phyloP scores from a whole-genome alignment of 139 green algal species.

The Zygnema cylindricum region DNA sequence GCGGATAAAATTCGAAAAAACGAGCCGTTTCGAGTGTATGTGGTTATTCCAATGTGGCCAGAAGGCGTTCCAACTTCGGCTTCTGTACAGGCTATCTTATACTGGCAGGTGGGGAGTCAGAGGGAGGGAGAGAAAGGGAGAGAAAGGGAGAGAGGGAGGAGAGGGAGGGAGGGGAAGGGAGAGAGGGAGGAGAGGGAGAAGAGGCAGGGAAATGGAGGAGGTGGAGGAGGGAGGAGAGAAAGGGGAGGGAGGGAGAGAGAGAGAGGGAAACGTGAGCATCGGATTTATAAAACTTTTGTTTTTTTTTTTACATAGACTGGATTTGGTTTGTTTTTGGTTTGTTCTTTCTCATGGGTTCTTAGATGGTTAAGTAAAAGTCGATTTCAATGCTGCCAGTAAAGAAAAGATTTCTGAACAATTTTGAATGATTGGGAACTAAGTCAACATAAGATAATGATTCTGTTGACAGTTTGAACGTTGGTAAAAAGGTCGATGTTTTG shows the following conservation, averaged over 20 bases:
- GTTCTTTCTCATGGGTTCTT: too few species aligned
- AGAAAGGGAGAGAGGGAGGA: neutral
- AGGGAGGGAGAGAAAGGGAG: neutral
- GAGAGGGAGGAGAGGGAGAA: neutral
- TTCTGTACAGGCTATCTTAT: too few species aligned
- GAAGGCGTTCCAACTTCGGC: too few species aligned
- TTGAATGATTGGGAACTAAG: neutral
- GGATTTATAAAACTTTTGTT: neutral
- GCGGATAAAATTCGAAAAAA: neutral
- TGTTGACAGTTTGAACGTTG: too few species aligned
- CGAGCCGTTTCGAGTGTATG: too few species aligned
- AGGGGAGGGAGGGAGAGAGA: neutral
- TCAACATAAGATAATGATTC: neutral
- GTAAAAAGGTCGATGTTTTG: too few species aligned
- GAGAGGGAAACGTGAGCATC: neutral
- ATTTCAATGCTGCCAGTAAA: neutral
- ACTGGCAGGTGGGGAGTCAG: neutral
- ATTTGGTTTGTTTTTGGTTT: too few species aligned
- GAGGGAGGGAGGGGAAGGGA: too few species aligned
- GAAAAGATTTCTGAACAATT: neutral
- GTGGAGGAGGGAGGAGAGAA: neutral
- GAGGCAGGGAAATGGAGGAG: neutral
- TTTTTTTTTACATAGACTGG: too few species aligned
- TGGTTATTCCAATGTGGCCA: neutral
- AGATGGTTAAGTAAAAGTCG: neutral